Evolutionary conservation across 108 stramenopile species (phyloP).

Genomic region (Skeletonema marinoi): DNA sequence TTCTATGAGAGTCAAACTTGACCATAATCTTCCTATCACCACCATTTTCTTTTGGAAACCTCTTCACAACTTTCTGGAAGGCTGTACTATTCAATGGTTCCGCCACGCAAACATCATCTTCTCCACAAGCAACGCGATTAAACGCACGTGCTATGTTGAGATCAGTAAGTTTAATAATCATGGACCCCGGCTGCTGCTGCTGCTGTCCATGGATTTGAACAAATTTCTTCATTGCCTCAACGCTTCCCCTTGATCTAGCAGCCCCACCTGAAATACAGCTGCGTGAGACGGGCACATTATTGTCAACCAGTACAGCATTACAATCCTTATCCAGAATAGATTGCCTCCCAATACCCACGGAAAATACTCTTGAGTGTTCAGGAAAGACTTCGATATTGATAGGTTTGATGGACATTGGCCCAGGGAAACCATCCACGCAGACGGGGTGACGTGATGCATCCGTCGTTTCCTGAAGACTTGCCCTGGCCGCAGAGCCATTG

Average conservation of each 20-base stretch:
- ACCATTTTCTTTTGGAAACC: not conserved
- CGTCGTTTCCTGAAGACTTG: not conserved
- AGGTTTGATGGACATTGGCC: not conserved
- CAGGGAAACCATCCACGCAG: not conserved
- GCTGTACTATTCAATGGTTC: slow-evolving; percentile 3
- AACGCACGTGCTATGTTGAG: slow-evolving; percentile 7
- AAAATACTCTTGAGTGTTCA: not conserved
- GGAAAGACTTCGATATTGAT: not conserved
- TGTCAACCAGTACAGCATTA: not conserved
- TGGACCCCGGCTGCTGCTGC: not conserved
- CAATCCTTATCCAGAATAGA: not conserved
- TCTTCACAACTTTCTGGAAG: not conserved
- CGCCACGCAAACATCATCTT: not conserved
- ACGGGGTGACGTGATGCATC: not conserved
- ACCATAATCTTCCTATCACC: not conserved
- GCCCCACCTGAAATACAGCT: slow-evolving; percentile 5
- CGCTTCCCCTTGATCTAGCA: slow-evolving; percentile 7
- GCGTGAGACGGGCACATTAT: not conserved
- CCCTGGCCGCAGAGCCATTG: slow-evolving; percentile 4
- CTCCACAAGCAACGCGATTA: slow-evolving; percentile 7
- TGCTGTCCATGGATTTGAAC: slow-evolving; percentile 6
- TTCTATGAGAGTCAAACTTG: slow-evolving; percentile 6
- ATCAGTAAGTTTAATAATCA: slow-evolving; percentile 3
- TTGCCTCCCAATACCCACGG: not conserved
- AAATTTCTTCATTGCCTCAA: slow-evolving; percentile 11